These are phyloP conservation scores for Stephanodiscus triporus DNA, from an alignment of 108 stramenopile species.

Conservation along the genomic window DNA sequence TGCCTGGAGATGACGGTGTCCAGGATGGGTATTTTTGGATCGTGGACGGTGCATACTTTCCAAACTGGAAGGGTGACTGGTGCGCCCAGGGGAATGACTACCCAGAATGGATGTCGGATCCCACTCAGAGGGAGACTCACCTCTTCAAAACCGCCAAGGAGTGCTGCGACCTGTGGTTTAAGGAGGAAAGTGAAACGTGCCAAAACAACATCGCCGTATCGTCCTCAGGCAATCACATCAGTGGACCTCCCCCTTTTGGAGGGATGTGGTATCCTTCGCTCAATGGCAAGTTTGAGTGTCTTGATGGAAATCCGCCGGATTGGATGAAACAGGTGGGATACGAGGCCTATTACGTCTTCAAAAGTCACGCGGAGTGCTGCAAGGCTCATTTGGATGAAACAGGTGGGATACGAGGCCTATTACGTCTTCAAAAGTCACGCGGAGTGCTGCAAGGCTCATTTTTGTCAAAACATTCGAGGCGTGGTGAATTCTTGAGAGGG, in stretches of 20 bases:
- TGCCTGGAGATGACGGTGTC: constrained; percentile 5
- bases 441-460: constrained; percentile 7
- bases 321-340: constrained; percentile 5
- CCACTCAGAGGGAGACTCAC: constrained; percentile 4
- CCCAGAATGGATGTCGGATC: constrained; percentile 16
- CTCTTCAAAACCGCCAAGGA: constrained; percentile 9
- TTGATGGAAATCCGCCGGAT: not conserved
- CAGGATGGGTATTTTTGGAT: constrained; percentile 17
- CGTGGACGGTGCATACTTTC: constrained; percentile 4
- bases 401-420: not conserved
- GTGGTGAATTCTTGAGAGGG: no score
- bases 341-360: not conserved
- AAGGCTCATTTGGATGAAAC: constrained; percentile 5
- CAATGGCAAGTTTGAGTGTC: constrained; percentile 3
- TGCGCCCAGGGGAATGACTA: constrained; percentile 15
- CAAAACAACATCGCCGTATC: constrained; percentile 8
- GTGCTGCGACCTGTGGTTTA: constrained; percentile 12
- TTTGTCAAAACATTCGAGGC: no score
- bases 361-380: constrained; percentile 10
- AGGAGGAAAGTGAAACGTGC: not conserved
- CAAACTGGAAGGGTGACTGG: constrained; percentile 12
- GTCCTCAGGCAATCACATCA: not conserved
- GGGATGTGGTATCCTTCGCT: constrained; percentile 17
- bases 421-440: constrained; percentile 13
- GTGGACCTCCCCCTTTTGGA: not conserved